A percentile compares a stretch with the other conserved stretches of the same genome.
Conservation (phyloP, 2,329 filamentous ascomycete species). For the Phialophora verrucosa region DNA sequence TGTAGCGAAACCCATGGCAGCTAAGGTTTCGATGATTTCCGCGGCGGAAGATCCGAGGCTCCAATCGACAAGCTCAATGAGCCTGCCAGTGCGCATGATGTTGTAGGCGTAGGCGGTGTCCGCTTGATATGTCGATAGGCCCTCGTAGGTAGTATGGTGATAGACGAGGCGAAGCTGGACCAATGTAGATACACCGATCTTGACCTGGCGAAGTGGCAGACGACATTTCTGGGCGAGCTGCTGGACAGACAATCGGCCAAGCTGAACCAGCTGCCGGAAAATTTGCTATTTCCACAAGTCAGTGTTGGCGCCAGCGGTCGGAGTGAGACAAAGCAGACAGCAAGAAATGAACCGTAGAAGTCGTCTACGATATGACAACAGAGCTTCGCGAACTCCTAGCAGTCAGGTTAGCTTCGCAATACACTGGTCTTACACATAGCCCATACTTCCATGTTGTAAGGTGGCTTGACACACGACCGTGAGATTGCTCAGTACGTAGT, state of each 20-base stretch:
- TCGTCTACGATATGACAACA: slow-evolving; percentile 89
- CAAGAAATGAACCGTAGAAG: slow-evolving; percentile 86
- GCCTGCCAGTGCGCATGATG: slow-evolving; percentile 79
- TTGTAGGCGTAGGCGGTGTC: slow-evolving; percentile 81
- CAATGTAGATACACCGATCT: slow-evolving; percentile 80
- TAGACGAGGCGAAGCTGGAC: slow-evolving; percentile 87
- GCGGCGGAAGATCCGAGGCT: slow-evolving; percentile 77
- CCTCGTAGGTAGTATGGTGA: slow-evolving; percentile 70
- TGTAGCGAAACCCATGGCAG: slow-evolving; percentile 76
- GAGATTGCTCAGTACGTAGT: neutral
- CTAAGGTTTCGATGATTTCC: slow-evolving; percentile 74
- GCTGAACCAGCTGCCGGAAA: slow-evolving; percentile 75
- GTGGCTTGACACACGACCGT: neutral
- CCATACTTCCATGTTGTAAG: slow-evolving; percentile 4
- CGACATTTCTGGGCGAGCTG: slow-evolving; percentile 74
- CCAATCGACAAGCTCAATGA: slow-evolving; percentile 74
- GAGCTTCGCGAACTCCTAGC: slow-evolving; percentile 71
- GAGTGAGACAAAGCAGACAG: slow-evolving; percentile 64
- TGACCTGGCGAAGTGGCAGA: slow-evolving; percentile 75
- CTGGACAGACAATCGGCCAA: slow-evolving; percentile 75
- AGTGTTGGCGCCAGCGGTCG: slow-evolving; percentile 5
- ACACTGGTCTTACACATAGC: neutral
- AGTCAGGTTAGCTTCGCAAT: neutral
- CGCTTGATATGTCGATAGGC: slow-evolving; percentile 78
- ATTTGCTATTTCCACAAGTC: slow-evolving; percentile 68